Evolutionary conservation across 1,139 yeast genomes (phyloP).

Genomic region (Yamadazyma dendronema): DNA sequence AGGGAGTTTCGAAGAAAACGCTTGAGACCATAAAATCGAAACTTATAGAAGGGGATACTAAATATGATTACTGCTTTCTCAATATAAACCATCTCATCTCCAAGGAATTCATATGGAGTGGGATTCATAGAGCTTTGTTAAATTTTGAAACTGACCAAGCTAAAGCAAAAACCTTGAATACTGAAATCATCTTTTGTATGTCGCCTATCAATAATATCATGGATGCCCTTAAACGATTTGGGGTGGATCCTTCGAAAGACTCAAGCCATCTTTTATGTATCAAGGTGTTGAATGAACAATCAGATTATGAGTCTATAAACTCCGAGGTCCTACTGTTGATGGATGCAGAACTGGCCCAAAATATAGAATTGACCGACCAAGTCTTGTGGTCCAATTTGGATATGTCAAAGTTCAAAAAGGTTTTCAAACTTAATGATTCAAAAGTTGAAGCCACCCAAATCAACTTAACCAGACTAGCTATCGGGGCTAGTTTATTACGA

Average conservation of each 20-base stretch:
- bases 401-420: conserved; percentile 32
- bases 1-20: conserved; percentile 17
- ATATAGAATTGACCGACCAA: conserved; percentile 25
- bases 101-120: conserved; percentile 32
- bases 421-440: conserved; percentile 39
- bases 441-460: conserved; percentile 14
- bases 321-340: conserved; percentile 19
- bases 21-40: conserved; percentile 27
- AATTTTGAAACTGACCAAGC: conserved; percentile 25
- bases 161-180: conserved; percentile 41
- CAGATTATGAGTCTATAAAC: conserved; percentile 12
- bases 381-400: conserved; percentile 23
- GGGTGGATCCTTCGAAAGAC: conserved; percentile 29
- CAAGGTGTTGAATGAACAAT: conserved; percentile 22
- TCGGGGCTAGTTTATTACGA: conserved; percentile 39
- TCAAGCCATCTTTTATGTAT: conserved; percentile 24
- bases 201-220: conserved; percentile 44
- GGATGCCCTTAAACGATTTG: conserved; percentile 44
- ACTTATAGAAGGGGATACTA: conserved; percentile 29
- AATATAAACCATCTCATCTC: conserved; percentile 39
- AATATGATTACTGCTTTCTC: conserved; percentile 41
- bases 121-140: conserved; percentile 34
- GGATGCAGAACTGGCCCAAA: conserved; percentile 10
- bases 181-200: conserved; percentile 42
- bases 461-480: conserved; percentile 33